phyloP scores from a whole-genome alignment of 169 alveolate genomes.

The Cryptosporidium sp. region DNA sequence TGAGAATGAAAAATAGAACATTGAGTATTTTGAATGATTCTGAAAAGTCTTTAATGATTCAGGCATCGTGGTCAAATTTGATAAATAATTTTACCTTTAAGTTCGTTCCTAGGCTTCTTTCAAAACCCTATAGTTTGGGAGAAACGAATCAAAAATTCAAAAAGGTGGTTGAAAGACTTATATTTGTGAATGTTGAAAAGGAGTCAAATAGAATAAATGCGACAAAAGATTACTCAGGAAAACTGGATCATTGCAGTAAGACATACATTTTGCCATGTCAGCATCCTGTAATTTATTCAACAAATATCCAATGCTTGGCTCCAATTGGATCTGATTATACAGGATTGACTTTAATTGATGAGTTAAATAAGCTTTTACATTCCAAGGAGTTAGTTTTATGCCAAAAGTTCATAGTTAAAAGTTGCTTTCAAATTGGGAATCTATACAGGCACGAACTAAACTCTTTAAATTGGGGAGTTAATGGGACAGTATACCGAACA shows the following conservation, averaged over 20 bases:
- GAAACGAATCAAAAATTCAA: constrained; percentile 73
- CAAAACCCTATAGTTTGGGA: constrained; percentile 80
- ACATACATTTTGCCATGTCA: not conserved
- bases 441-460: constrained; percentile 50
- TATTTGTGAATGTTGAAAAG: constrained; percentile 43
- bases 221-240: constrained; percentile 50
- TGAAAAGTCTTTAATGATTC: constrained; percentile 68
- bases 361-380: constrained; percentile 13
- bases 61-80: constrained; percentile 80
- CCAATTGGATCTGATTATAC: constrained; percentile 23
- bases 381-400: constrained; percentile 21
- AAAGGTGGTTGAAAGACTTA: constrained; percentile 49
- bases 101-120: constrained; percentile 83
- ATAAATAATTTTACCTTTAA: constrained; percentile 84
- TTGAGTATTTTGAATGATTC: constrained; percentile 1
- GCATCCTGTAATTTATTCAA: constrained; percentile 28
- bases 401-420: constrained; percentile 55
- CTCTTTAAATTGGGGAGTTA: constrained; percentile 60
- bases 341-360: constrained; percentile 32
- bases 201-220: constrained; percentile 70
- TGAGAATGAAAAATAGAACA: constrained; percentile 35
- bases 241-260: not conserved
- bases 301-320: constrained; percentile 7
- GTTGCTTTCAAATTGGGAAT: not conserved
- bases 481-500: constrained; percentile 76